These are phyloP conservation scores for Pythium phragmiticola DNA, from an alignment of 352 stramenopile species.

Conservation along the genomic window DNA sequence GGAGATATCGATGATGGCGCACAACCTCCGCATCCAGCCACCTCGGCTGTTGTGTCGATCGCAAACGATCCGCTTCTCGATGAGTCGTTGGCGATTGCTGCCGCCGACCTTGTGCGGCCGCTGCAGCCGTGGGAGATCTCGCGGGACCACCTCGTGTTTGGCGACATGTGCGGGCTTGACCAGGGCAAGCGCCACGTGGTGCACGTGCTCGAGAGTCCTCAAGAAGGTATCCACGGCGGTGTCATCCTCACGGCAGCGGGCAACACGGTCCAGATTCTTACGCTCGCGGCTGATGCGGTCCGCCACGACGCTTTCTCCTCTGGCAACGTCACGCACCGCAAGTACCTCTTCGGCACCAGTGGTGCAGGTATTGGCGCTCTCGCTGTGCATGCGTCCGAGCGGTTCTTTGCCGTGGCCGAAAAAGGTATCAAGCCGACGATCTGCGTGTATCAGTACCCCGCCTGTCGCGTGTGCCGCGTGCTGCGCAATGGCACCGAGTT, in stretches of 20 bases:
- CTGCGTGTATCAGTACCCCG: slow-evolving; percentile 87
- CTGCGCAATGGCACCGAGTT: slow-evolving; percentile 83
- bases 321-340: slow-evolving; percentile 30
- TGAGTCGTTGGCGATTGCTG: slow-evolving; percentile 30
- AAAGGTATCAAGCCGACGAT: slow-evolving; percentile 89
- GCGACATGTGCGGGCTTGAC: slow-evolving; percentile 58
- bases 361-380: slow-evolving; percentile 65
- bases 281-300: slow-evolving; percentile 27
- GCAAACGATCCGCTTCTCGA: slow-evolving; percentile 28
- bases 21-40: neutral
- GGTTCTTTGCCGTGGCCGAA: slow-evolving; percentile 87
- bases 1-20: neutral
- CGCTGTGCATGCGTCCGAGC: slow-evolving; percentile 61
- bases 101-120: slow-evolving; percentile 37
- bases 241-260: slow-evolving; percentile 65
- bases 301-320: neutral
- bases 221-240: slow-evolving; percentile 39
- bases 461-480: slow-evolving; percentile 63
- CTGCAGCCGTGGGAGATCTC: slow-evolving; percentile 73
- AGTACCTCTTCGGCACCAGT: slow-evolving; percentile 71
- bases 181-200: slow-evolving; percentile 66
- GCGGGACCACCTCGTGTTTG: slow-evolving; percentile 70
- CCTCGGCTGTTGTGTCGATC: slow-evolving; percentile 6
- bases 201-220: slow-evolving; percentile 53
- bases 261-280: slow-evolving; percentile 76